Evolutionary conservation across 345 rosid species (phyloP).

Genomic region (rapeseed (Brassica napus)): DNA sequence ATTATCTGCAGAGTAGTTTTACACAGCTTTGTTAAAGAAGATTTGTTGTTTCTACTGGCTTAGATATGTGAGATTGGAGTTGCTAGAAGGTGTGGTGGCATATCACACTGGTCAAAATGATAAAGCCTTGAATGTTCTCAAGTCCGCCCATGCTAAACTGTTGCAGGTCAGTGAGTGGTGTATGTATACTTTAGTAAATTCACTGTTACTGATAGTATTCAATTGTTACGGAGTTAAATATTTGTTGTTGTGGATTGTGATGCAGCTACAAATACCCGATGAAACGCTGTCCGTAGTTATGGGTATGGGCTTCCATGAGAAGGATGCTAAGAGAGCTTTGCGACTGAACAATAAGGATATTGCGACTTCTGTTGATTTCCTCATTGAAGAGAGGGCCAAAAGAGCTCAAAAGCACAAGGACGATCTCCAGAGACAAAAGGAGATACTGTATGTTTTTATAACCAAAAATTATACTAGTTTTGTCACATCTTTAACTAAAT

Average conservation of each 20-base stretch:
- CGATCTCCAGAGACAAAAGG: conserved; percentile 51
- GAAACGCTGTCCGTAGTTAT: conserved; percentile 73
- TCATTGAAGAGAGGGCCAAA: conserved; percentile 68
- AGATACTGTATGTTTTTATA: conserved; percentile 50
- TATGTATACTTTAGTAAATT: neutral
- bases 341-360: conserved; percentile 79
- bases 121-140: conserved; percentile 57
- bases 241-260: conserved; percentile 5
- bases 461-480: neutral
- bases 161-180: conserved; percentile 54
- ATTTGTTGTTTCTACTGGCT: conserved; percentile 4
- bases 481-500: neutral
- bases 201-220: neutral
- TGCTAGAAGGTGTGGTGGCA: conserved; percentile 93
- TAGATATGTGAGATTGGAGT: conserved; percentile 84
- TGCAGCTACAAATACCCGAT: conserved; percentile 82
- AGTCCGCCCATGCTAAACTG: conserved; percentile 75
- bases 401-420: conserved; percentile 56
- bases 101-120: conserved; percentile 79
- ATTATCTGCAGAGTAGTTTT: neutral
- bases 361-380: conserved; percentile 74
- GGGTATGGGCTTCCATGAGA: conserved; percentile 82
- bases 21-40: neutral
- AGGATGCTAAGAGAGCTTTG: conserved; percentile 77
- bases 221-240: neutral